A percentile compares a stretch with the other conserved stretches of the same genome.
Evolutionary conservation across 1,139 yeast genomes (phyloP).

Genomic region (Hyphopichia burtonii): DNA sequence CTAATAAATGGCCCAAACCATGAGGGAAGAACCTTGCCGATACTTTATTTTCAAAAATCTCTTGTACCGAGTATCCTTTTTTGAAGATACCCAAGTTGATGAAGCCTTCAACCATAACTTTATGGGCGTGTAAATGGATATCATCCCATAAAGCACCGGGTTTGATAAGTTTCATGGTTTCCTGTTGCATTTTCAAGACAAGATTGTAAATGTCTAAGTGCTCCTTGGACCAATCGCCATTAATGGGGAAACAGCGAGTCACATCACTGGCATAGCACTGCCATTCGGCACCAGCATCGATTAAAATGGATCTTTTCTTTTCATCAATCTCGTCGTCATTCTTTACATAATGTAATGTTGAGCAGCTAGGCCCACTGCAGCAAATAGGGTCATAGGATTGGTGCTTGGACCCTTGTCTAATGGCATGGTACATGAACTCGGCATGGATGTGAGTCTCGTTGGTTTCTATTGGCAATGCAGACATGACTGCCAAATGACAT

Average conservation of each 20-base stretch:
- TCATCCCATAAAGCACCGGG: conserved; percentile 90
- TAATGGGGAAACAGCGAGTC: conserved; percentile 90
- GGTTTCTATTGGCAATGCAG: conserved; percentile 82
- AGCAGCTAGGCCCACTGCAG: conserved; percentile 89
- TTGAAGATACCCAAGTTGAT: conserved; percentile 75
- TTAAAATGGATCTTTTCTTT: conserved; percentile 61
- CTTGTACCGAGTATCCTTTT: conserved; percentile 56
- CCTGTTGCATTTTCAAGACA: conserved; percentile 81
- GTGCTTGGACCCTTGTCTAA: conserved; percentile 87
- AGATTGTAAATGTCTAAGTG: conserved; percentile 77
- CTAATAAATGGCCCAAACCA: conserved; percentile 90
- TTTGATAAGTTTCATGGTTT: conserved; percentile 64
- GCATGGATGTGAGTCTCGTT: conserved; percentile 94
- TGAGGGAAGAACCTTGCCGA: conserved; percentile 89
- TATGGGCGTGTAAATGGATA: conserved; percentile 77
- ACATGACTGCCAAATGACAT: conserved; percentile 89
- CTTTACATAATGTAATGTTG: conserved; percentile 85
- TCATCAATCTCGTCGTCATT: conserved; percentile 67
- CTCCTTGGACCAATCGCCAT: conserved; percentile 86
- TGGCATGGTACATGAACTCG: conserved; percentile 88
- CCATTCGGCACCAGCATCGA: conserved; percentile 99
- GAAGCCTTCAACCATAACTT: conserved; percentile 69
- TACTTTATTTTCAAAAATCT: conserved; percentile 65
- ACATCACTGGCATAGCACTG: conserved; percentile 89
- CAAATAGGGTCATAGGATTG: conserved; percentile 95